Evolutionary conservation across 495 filamentous ascomycete species (phyloP), one percentile per base, ranked within the genome.

Genomic region (Elasticomyces elasticus): DNA sequence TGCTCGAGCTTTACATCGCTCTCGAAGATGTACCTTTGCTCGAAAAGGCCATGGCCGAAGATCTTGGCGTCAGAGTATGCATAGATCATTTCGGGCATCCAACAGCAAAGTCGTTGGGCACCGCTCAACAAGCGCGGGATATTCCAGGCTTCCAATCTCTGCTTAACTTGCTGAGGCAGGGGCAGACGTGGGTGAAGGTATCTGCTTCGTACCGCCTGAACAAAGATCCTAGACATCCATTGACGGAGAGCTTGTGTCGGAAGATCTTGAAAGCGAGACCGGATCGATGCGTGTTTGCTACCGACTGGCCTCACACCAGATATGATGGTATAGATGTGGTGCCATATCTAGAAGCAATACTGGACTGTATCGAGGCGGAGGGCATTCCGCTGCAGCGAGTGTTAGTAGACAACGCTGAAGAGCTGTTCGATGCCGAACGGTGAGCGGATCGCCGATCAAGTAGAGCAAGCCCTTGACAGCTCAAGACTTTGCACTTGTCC

Each of bases 291-390:
- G 65, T 78, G 10, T 78, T 71, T 55, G 75, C 73, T 1, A 76
- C 71, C 1, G 75, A 78, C 62, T 78, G 75, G 75, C 75, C 75
- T 11, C 74, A 77, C 60, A 78, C 75, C 12, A 70, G 74, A 22
- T 75, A 71, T 49, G 66, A 70, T 4, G 67, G 68, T 1, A 51
- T 74, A 15, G 67, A 78, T 58, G 71, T 74, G 23, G 64, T 54
- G 23, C 70, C 69, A 2, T 77, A 72, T 51, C 69, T 72, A 6
- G 66, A 75, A 33, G 59, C 64, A 49, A 69, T 70, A 51, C 58
- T 77, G 54, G 65, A 68, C 17, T 61, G 72, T 51, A 76, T 75
- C 56, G 63, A 60, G 2, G 51, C 62, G 1, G 64, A 72, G 45
- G 62, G 66, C 4, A 66, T 63, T 19, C 41, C 75, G 33, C 65